Evolutionary conservation across 176 grass and related monocot genomes (phyloP).

Genomic region (Typha latifolia): DNA sequence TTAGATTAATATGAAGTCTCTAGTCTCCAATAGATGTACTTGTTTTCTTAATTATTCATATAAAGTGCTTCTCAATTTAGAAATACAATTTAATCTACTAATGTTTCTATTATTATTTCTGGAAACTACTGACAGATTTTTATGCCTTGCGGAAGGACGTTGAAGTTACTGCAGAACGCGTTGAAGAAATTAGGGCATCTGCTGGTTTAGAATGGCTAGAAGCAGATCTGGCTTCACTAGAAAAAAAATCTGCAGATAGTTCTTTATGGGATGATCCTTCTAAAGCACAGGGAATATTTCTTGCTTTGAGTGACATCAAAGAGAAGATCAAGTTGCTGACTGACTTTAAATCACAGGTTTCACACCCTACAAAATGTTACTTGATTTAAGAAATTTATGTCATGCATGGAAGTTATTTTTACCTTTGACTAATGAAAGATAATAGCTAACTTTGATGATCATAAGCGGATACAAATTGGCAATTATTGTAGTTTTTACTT

Average conservation of each 20-base stretch:
- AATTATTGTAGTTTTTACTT: too few relatives aligned
- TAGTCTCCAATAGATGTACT: too few relatives aligned
- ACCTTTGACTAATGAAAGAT: too few relatives aligned
- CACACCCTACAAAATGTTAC: neutral
- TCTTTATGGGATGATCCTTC: slow-evolving; percentile 92
- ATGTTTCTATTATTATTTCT: neutral
- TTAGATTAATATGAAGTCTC: too few relatives aligned
- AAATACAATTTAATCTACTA: neutral
- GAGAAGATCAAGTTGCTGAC: slow-evolving; percentile 77
- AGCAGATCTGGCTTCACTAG: slow-evolving; percentile 45
- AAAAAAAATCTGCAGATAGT: slow-evolving; percentile 64
- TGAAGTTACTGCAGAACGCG: slow-evolving; percentile 46
- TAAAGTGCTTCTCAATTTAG: neutral
- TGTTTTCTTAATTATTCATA: neutral
- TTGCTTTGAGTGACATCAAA: slow-evolving; percentile 79
- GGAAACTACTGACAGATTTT: slow-evolving; percentile 46
- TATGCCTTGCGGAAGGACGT: slow-evolving; percentile 88
- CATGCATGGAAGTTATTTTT: neutral
- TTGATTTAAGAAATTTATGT: neutral
- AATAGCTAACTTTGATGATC: too few relatives aligned
- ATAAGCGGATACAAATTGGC: too few relatives aligned
- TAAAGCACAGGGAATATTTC: slow-evolving; percentile 78
- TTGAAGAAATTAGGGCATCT: slow-evolving; percentile 59
- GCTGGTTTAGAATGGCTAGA: slow-evolving; percentile 52
- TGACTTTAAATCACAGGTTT: slow-evolving; percentile 67